Evolutionary conservation across 169 alveolate species (phyloP), one percentile per base, ranked within the genome.

Genomic region (Neospora caninum): DNA sequence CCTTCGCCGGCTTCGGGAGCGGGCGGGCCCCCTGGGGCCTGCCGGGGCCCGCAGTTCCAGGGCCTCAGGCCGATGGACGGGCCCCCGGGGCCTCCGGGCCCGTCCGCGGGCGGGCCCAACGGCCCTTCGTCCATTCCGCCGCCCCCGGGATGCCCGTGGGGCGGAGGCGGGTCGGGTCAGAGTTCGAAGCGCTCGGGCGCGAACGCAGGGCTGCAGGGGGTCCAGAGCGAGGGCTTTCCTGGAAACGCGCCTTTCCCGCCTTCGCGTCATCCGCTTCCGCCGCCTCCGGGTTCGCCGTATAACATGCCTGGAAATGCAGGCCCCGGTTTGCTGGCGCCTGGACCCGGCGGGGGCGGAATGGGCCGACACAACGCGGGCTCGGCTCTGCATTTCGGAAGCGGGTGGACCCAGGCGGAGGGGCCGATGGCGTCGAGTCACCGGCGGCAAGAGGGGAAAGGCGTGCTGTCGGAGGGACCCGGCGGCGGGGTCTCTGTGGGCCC

Each of bases 81-180:
- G 27, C 93, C 88, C 45, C 67, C 82, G 49, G 67, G 80, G 27
- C 93, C 88, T 29, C 67, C 82, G n/a, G 67, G 80, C 67, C 54
- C 86, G 27, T 34, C 87, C 54, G 87, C 34, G 94, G 69, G 82
- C 49, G 39, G 38, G 7, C 73, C 73, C 73, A 45, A 45, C 58
- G 88, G 69, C 88, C 67, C 88, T 27, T 20, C 78, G 67, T 41
- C 67, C 42, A 49, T 54, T 80, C 64, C 87, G 89, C 78, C 83
- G 87, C 88, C 88, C 41, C 64, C 54, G 78, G 94, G 86, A 42
- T 45, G 53, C 88, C 89, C 94, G 39, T n/a, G n/a, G 43, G 93
- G 70, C 22, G 73, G 88, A 4, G 88, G 53, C 43, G 13, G 41
- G 13, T 64, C 88, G 49, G n/a, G 7, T 1, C 49, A 16, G 49